Base-by-base conservation (phyloP, 352 stramenopile genomes). In the Phytophthora tentaculata region DNA sequence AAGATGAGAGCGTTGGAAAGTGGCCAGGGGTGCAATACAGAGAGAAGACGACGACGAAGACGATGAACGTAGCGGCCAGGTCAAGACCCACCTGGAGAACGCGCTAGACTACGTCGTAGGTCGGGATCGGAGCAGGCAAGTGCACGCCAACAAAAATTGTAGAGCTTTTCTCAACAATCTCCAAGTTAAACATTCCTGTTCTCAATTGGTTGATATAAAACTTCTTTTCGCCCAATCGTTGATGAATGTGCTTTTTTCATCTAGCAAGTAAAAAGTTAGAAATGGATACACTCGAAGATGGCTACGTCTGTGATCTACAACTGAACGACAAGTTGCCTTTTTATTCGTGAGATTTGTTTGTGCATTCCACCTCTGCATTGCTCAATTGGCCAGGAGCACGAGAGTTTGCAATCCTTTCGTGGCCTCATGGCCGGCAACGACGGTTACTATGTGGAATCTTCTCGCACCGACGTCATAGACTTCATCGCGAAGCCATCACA, bases 401-500 rank as follows among this genome's bases (percentile, higher is more conserved):
- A 48, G n/a, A 48, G 5, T 24, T 48, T 48, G 41, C 41, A 48
- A 8, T 13, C 17, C 17, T 24, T 59, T 48, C 29, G 35, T 35
- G 24, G 22, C 23, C 16, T 41, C 55, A 43, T 67, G 59, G 59
- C 44, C 39, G 49, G 50, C 16, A 43, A 35, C 3, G 43, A 49
- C 22, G 24, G 28, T 0, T 26, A 56, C 19, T 69, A 61, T 32
- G 66, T 69, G 52, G 53, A 52, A 29, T 52, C 41, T 28, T 23
- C 41, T 17, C 41, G 56, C 64, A 39, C 19, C 64, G 17, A 66
- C 56, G 29, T 56, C 64, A 6, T 16, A 32, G 20, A 43, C 3
- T n/a, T 43, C 10, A 43, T 43, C 14, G 56, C 37, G 22, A 47
- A 49, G 24, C 10, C 19, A 22, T 24, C 23, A 14, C 32, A 9